phyloP scores from a whole-genome alignment of 805 yeast genomes.

The Candida orba region DNA sequence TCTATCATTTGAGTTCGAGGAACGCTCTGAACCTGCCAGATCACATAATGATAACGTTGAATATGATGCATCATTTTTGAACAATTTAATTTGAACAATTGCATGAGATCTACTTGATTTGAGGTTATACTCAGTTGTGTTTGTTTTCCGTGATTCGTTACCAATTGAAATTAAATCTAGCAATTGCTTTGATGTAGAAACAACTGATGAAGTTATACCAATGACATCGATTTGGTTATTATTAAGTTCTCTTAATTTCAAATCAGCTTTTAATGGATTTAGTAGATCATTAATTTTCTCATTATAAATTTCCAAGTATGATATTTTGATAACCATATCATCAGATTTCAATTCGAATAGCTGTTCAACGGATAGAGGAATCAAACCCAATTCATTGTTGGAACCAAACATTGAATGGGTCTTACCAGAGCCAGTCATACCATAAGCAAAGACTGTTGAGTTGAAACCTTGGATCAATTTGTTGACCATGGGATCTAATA shows the following conservation, averaged over 20 bases:
- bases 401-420: constrained; percentile 84
- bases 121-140: constrained; percentile 84
- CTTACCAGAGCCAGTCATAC: constrained; percentile 96
- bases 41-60: constrained; percentile 78
- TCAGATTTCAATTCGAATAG: constrained; percentile 40
- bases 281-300: constrained; percentile 79
- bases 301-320: constrained; percentile 90
- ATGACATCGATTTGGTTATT: constrained; percentile 64
- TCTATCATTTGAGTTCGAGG: constrained; percentile 57
- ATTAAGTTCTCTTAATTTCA: constrained; percentile 74
- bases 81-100: constrained; percentile 60
- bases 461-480: constrained; percentile 68
- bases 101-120: constrained; percentile 92
- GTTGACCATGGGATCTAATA: constrained; percentile 46
- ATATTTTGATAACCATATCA: constrained; percentile 43
- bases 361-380: constrained; percentile 65
- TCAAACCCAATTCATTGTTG: constrained; percentile 60
- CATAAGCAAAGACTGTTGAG: constrained; percentile 90
- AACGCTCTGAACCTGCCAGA: constrained; percentile 94
- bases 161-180: constrained; percentile 57
- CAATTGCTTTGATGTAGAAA: constrained; percentile 51
- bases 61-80: constrained; percentile 27
- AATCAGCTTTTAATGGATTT: constrained; percentile 35
- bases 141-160: constrained; percentile 67
- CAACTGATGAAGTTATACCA: constrained; percentile 62